These are phyloP conservation scores for Cronartium ribicola DNA, from an alignment of 1,284 basidiomycete genomes.

Conservation along the genomic window DNA sequence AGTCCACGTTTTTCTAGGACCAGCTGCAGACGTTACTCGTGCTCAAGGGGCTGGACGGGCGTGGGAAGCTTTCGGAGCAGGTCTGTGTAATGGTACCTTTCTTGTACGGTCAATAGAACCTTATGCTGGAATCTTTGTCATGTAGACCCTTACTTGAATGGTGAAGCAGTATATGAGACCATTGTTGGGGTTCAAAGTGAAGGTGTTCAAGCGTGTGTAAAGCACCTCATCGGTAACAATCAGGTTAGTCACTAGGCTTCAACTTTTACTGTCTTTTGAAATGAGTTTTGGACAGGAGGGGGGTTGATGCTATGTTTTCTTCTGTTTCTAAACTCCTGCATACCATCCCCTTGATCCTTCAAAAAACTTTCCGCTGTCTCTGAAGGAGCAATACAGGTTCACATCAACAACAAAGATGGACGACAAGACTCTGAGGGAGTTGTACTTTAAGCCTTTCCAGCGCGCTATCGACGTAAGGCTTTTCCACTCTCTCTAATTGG, in stretches of 20 bases:
- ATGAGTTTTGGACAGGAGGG: neutral
- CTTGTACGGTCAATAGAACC: neutral
- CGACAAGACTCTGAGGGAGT: conserved; percentile 14
- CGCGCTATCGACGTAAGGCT: conserved; percentile 6
- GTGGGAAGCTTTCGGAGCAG: conserved; percentile 45
- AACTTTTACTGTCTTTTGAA: neutral
- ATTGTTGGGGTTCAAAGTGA: conserved; percentile 4
- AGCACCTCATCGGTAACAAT: conserved; percentile 8
- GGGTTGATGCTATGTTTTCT: neutral
- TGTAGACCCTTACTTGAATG: neutral
- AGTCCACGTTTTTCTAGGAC: conserved; percentile 44
- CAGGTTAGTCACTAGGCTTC: conserved; percentile 21
- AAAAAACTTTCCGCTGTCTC: neutral
- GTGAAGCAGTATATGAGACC: neutral
- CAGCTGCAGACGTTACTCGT: conserved; percentile 47
- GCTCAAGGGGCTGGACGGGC: conserved; percentile 46
- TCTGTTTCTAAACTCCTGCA: neutral
- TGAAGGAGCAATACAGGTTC: conserved; percentile 19
- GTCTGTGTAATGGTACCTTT: neutral
- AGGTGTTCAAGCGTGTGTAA: conserved; percentile 8
- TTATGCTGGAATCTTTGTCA: neutral
- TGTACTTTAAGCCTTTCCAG: conserved; percentile 12
- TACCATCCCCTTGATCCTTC: no score
- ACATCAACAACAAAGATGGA: conserved; percentile 9
- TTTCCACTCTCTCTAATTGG: neutral